Evolutionary conservation across 148 eudicot species (phyloP).

Genomic region (Limonium bicolor): DNA sequence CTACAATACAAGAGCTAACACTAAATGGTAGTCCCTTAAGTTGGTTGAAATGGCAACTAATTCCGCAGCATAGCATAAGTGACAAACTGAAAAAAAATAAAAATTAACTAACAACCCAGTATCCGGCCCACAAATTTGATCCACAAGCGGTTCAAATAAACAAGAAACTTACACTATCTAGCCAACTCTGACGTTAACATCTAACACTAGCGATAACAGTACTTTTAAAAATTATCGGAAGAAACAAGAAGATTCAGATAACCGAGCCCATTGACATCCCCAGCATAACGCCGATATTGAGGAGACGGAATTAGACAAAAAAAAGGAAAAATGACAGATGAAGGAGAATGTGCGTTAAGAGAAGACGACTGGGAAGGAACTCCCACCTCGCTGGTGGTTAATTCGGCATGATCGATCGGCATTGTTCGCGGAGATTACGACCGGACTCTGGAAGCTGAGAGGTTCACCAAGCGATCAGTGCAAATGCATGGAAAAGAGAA

Average conservation of each 20-base stretch:
- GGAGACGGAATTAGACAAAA: not conserved
- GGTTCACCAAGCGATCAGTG: not conserved
- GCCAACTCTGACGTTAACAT: too few species aligned
- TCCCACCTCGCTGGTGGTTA: conserved; percentile 34
- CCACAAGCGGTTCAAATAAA: not conserved
- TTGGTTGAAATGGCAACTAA: too few species aligned
- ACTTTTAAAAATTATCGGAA: not conserved
- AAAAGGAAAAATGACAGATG: not conserved
- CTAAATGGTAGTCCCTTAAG: too few species aligned
- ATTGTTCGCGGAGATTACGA: conserved; percentile 2
- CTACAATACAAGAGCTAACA: too few species aligned
- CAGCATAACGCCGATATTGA: conserved; percentile 1
- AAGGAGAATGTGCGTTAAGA: not conserved
- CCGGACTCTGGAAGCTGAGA: not conserved
- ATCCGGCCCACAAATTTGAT: too few species aligned
- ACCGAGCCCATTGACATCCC: not conserved
- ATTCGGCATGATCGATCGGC: conserved; percentile 44
- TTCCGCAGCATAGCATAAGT: too few species aligned
- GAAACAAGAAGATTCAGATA: not conserved
- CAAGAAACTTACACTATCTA: not conserved
- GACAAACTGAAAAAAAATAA: too few species aligned
- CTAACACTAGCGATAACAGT: too few species aligned
- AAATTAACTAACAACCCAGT: too few species aligned
- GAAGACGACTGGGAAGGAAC: not conserved
- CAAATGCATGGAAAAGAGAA: not conserved